Percentiles rank a stretch among this genome's conserved stretches.
Evolutionary conservation across 2,329 filamentous ascomycete species (phyloP).

Genomic region (Penicillium crustosum): DNA sequence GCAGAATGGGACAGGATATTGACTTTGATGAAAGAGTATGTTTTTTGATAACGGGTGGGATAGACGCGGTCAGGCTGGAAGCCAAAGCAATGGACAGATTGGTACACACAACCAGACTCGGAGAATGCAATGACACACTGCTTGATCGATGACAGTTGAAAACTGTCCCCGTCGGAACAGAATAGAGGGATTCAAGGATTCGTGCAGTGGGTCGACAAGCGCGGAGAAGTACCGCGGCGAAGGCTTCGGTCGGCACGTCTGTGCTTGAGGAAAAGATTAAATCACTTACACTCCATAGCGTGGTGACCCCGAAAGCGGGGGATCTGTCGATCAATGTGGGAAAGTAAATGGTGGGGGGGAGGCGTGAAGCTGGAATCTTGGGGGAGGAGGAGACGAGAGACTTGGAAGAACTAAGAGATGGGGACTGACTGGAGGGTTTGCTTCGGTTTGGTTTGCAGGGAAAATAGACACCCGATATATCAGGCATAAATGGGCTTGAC

Average conservation of each 20-base stretch:
- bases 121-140: slow-evolving; percentile 18
- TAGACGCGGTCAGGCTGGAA: slow-evolving; percentile 33
- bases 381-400: slow-evolving; percentile 35
- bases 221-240: slow-evolving; percentile 42
- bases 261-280: slow-evolving; percentile 32
- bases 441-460: slow-evolving; percentile 17
- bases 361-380: slow-evolving; percentile 17
- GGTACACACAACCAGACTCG: slow-evolving; percentile 24
- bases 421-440: slow-evolving; percentile 30
- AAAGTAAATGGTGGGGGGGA: slow-evolving; percentile 32
- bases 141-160: slow-evolving; percentile 16
- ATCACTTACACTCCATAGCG: slow-evolving; percentile 61
- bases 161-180: slow-evolving; percentile 18
- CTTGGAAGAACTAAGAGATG: slow-evolving; percentile 39
- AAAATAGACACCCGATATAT: slow-evolving; percentile 26
- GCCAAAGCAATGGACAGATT: slow-evolving; percentile 24
- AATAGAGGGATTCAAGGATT: slow-evolving; percentile 27
- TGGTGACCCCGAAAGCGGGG: slow-evolving; percentile 49
- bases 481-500: slow-evolving; percentile 25
- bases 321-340: slow-evolving; percentile 35
- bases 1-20: slow-evolving; percentile 29
- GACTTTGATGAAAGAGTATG: slow-evolving; percentile 38
- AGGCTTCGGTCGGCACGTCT: slow-evolving; percentile 34
- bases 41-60: slow-evolving; percentile 42
- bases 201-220: slow-evolving; percentile 41